Evolutionary conservation across 2,329 filamentous ascomycete genomes (phyloP).

Genomic region (Fusarium drepaniforme): DNA sequence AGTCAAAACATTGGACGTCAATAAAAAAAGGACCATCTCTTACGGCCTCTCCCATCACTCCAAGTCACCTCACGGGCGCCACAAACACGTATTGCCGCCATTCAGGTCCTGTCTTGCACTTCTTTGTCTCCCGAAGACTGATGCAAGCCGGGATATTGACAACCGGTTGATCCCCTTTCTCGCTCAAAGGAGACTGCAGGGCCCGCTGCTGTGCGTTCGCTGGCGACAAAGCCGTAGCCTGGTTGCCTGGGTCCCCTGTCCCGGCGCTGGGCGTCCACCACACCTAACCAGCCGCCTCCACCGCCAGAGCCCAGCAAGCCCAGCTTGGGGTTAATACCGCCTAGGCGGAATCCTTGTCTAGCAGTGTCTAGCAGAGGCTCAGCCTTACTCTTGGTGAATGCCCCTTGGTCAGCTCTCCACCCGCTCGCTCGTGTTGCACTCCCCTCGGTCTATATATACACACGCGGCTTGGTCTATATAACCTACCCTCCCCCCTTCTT

Average conservation of each 20-base stretch:
- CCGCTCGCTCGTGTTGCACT: slow-evolving; percentile 41
- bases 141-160: slow-evolving; percentile 8
- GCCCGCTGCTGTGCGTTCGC: slow-evolving; percentile 34
- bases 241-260: slow-evolving; percentile 36
- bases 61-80: slow-evolving; percentile 24
- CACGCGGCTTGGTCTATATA: slow-evolving; percentile 42
- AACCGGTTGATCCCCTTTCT: slow-evolving; percentile 8
- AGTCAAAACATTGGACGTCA: slow-evolving; percentile 30
- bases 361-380: slow-evolving; percentile 40
- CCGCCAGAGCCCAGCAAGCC: slow-evolving; percentile 26
- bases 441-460: slow-evolving; percentile 36
- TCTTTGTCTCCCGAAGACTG: slow-evolving; percentile 2
- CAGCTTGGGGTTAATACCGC: slow-evolving; percentile 29
- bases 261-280: slow-evolving; percentile 39
- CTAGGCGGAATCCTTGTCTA: slow-evolving; percentile 37
- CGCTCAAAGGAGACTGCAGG: slow-evolving; percentile 28
- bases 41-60: slow-evolving; percentile 22
- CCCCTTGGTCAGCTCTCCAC: slow-evolving; percentile 29
- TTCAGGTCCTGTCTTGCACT: not conserved
- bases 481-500: slow-evolving; percentile 32
- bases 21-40: slow-evolving; percentile 35
- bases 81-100: slow-evolving; percentile 27
- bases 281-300: slow-evolving; percentile 39
- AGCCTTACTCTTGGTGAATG: slow-evolving; percentile 43
- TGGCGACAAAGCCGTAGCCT: slow-evolving; percentile 39